Evolutionary conservation across 192 early-diverging fungal genomes (phyloP), one percentile per base, ranked within the genome.

Genomic region (Coemansia reversa): DNA sequence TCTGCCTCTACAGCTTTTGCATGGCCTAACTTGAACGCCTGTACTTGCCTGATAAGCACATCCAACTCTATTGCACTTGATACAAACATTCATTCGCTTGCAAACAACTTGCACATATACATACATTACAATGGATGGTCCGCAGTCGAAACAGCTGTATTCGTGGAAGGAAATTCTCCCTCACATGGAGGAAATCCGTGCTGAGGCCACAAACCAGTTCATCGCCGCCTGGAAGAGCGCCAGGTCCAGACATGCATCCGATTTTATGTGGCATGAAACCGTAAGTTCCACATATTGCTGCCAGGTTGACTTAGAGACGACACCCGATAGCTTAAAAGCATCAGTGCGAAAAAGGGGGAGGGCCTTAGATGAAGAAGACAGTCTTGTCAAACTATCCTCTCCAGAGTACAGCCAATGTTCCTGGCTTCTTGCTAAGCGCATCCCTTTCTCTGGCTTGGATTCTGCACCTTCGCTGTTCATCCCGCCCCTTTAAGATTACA

Each of bases 211-310:
- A 20, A 67, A 74, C 39, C 78, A 81, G 58, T 81, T 81, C 63
- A 72, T 81, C 51, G 62, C 55, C 27, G 69, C 78, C 29, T 81
- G 78, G 78, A 62, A 60, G 59, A 61, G 42, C 67, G 63, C 78
- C 22, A 58, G 59, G 55, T 24, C 69, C 24, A 68, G 50, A 14
- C 32, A 59, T 27, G 61, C 59, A 16, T 61, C 66, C 35, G 69
- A 67, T 60, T 81, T 81, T 81, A 65, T 68, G 45, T 81, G 78
- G 78, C 78, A 81, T n/a, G 78, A 81, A 68, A 81, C 72, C 7
- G 78, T 81, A 81, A 72, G 76, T 64, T 45, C 39, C 24, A 32
- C 48, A 23, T 11, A 49, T 5, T 33, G 8, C 27, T 4, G 24
- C 32, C 28, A 29, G 30, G 4, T 29, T 55, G 39, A 16, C 3